phyloP scores from a whole-genome alignment of 495 filamentous ascomycete species.

The Oleoguttula mirabilis region DNA sequence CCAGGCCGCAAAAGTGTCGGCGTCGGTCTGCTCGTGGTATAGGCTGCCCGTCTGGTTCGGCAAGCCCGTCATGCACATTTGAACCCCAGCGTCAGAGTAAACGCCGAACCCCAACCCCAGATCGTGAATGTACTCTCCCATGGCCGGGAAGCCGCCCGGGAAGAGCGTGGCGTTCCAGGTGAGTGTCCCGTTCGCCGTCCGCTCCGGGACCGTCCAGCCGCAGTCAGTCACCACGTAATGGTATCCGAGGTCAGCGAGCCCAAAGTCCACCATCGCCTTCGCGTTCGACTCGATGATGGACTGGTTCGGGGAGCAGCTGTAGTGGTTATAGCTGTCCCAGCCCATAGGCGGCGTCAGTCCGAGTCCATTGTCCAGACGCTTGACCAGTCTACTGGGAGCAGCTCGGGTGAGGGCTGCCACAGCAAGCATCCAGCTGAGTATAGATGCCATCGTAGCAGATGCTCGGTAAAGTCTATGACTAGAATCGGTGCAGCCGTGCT shows the following conservation, averaged over 20 bases:
- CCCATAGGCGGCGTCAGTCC: constrained; percentile 9
- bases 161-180: constrained; percentile 45
- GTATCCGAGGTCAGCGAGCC: constrained; percentile 40
- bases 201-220: constrained; percentile 38
- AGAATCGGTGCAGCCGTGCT: too few species aligned
- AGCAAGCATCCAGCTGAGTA: background rate
- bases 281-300: constrained; percentile 40
- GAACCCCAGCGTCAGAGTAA: constrained; percentile 41
- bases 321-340: constrained; percentile 48
- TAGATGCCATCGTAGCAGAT: too few species aligned
- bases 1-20: constrained; percentile 26
- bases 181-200: constrained; percentile 36
- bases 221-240: constrained; percentile 46
- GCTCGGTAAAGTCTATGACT: too few species aligned
- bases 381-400: background rate
- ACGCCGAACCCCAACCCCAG: constrained; percentile 43
- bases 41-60: constrained; percentile 1
- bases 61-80: constrained; percentile 21
- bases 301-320: constrained; percentile 39
- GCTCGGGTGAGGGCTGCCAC: background rate
- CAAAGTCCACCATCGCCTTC: constrained; percentile 42
- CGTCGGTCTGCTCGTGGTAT: constrained; percentile 21
- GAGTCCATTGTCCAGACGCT: constrained; percentile 10
- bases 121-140: constrained; percentile 40
- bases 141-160: constrained; percentile 37